Evolutionary conservation across 208 protist genomes (phyloP).

Genomic region (Leishmania major): DNA sequence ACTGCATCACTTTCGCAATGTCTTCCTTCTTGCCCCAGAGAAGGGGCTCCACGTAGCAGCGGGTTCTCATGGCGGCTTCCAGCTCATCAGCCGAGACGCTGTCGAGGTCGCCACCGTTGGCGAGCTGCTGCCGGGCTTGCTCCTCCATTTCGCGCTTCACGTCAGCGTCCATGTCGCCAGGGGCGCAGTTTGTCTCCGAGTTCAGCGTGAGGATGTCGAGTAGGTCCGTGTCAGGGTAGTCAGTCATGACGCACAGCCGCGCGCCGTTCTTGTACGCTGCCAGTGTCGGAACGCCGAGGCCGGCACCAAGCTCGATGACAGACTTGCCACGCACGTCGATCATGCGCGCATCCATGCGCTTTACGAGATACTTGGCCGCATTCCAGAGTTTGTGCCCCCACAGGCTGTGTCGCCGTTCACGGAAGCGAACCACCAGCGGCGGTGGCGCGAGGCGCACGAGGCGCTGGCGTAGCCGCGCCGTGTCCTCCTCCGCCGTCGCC

Average conservation of each 20-base stretch:
- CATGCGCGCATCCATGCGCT: conserved; percentile 78
- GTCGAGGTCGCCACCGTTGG: background rate
- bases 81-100: conserved; percentile 14
- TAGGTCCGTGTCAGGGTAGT: conserved; percentile 83
- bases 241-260: conserved; percentile 67
- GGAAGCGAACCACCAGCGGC: conserved; percentile 61
- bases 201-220: conserved; percentile 82
- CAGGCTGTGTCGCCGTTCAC: conserved; percentile 86
- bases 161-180: conserved; percentile 41
- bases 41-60: conserved; percentile 68
- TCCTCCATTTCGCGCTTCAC: conserved; percentile 32
- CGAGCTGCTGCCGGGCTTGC: conserved; percentile 8
- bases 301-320: conserved; percentile 88
- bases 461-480: conserved; percentile 20
- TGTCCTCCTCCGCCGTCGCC: background rate
- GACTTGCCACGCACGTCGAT: conserved; percentile 74
- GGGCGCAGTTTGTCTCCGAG: conserved; percentile 66
- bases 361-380: conserved; percentile 86
- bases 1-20: conserved; percentile 57
- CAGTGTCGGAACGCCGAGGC: conserved; percentile 80
- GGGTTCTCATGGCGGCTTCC: conserved; percentile 17
- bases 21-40: conserved; percentile 85
- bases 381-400: conserved; percentile 91
- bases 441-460: conserved; percentile 17
- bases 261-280: conserved; percentile 78